These are phyloP conservation scores for Didymosphaeria variabile DNA, from an alignment of 2,329 filamentous ascomycete species.

Conservation along the genomic window DNA sequence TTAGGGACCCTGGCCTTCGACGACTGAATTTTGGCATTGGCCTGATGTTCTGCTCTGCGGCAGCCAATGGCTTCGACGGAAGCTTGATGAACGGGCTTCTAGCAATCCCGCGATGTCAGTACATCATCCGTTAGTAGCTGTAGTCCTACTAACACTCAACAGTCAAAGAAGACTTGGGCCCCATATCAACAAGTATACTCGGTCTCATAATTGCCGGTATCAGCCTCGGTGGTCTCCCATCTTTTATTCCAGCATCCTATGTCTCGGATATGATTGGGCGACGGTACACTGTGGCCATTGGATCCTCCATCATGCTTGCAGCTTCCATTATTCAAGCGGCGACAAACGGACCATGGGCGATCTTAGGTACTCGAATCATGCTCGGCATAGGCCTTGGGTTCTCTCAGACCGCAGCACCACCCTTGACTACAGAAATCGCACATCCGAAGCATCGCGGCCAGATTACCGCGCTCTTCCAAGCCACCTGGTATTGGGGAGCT, in stretches of 20 bases:
- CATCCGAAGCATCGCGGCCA: slow-evolving; percentile 30
- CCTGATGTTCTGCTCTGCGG: slow-evolving; percentile 2
- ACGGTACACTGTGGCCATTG: slow-evolving; percentile 9
- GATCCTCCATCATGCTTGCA: not conserved
- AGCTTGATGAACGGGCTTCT: slow-evolving; percentile 41
- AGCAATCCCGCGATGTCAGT: slow-evolving; percentile 27
- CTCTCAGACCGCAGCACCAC: slow-evolving; percentile 14
- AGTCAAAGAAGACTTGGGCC: slow-evolving; percentile 5
- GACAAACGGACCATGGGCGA: slow-evolving; percentile 1
- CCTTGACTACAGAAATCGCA: slow-evolving; percentile 52
- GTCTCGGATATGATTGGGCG: slow-evolving; percentile 8
- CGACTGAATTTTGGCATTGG: not conserved
- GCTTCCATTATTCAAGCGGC: slow-evolving; percentile 5
- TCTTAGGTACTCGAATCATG: slow-evolving; percentile 6
- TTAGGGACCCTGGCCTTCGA: slow-evolving; percentile 5
- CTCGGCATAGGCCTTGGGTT: slow-evolving; percentile 12
- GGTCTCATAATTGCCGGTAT: slow-evolving; percentile 7
- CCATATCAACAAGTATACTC: slow-evolving; percentile 1
- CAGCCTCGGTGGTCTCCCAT: slow-evolving; percentile 6
- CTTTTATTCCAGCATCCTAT: slow-evolving; percentile 9
- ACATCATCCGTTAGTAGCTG: slow-evolving; percentile 26
- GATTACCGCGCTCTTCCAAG: not conserved
- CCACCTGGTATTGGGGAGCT: slow-evolving; percentile 7
- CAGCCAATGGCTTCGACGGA: slow-evolving; percentile 40
- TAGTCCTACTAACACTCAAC: slow-evolving; percentile 16